These are phyloP conservation scores for Leptoxyphium fumago DNA, from an alignment of 2,329 filamentous ascomycete genomes.

Conservation along the genomic window DNA sequence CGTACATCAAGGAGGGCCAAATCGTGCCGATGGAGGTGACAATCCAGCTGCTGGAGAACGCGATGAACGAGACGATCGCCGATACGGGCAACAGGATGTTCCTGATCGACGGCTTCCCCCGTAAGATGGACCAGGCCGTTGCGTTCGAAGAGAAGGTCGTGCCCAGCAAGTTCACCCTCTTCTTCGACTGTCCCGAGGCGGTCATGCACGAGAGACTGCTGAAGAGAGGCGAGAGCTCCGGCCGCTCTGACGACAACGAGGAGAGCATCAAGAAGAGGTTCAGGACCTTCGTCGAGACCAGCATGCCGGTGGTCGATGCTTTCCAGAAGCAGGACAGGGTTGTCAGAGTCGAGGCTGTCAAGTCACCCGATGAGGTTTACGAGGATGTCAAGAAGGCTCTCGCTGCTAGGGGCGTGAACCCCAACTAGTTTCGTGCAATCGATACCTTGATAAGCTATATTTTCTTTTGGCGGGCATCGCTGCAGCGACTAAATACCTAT, in stretches of 20 bases:
- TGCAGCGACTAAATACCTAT: too few species aligned
- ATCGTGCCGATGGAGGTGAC: constrained; percentile 99
- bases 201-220: constrained; percentile 75
- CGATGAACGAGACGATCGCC: constrained; percentile 60
- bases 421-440: background rate
- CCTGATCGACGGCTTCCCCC: constrained; percentile 69
- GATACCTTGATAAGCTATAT: background rate
- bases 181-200: constrained; percentile 84
- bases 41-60: constrained; percentile 82
- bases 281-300: constrained; percentile 83
- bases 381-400: constrained; percentile 36
- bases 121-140: constrained; percentile 91
- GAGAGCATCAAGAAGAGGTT: constrained; percentile 96
- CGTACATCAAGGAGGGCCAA: constrained; percentile 82
- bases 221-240: constrained; percentile 84
- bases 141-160: constrained; percentile 88
- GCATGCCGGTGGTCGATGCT: constrained; percentile 89
- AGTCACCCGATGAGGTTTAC: constrained; percentile 51
- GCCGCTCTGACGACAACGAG: constrained; percentile 81
- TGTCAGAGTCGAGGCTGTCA: constrained; percentile 62
- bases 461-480: too few species aligned
- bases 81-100: constrained; percentile 53
- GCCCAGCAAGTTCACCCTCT: constrained; percentile 70
- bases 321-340: constrained; percentile 66
- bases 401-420: constrained; percentile 26